Evolutionary conservation across 2,329 filamentous ascomycete genomes (phyloP), one percentile per base, ranked within the genome.

Genomic region (Penicillium oxalicum): DNA sequence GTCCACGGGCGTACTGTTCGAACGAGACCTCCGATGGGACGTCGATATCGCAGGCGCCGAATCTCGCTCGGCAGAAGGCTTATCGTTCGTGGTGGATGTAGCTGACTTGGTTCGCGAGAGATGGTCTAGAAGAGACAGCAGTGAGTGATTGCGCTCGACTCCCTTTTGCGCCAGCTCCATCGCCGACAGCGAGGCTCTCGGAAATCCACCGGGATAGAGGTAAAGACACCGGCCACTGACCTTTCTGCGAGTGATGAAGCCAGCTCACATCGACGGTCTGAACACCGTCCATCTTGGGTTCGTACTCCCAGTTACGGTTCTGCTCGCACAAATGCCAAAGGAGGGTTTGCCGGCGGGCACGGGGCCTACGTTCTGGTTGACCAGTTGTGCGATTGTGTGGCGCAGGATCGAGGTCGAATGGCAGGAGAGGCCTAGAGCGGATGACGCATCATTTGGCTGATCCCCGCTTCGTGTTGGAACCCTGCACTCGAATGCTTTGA

Each of bases 201-300:
- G 34, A 29, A 26, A 28, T 37, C 13, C 32, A 24, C 8, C 5
- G n/a, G 3, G 13, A 24, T 9, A 35, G n/a, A 40, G 9, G 24
- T 28, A 44, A 38, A 34, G 11, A 25, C 13, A 38, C n/a, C 12
- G 27, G 29, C 36, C 28, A 71, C 78, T 70, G 77, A 88, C 89
- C 88, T 85, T 87, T 90, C 55, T 84, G 82, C 60, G 85, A 82
- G 65, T 87, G 86, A 71, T 93, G 87, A 76, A 94, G 86, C 89
- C 89, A 95, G 70, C 86, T 90, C 64, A 94, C 88, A 71, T 95
- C 89, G 63, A 94, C 81, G 58, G 85, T 84, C 68, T 89, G 83
- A 57, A 88, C 81, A 60, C 86, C 84, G 71, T 91, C 88, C 88
- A 91, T 91, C 53, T 58, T 74, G 29, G 7, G 29, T 52, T 51